These are phyloP conservation scores for Musa acuminata DNA, from an alignment of 176 grass and related monocot species.

Conservation along the genomic window DNA sequence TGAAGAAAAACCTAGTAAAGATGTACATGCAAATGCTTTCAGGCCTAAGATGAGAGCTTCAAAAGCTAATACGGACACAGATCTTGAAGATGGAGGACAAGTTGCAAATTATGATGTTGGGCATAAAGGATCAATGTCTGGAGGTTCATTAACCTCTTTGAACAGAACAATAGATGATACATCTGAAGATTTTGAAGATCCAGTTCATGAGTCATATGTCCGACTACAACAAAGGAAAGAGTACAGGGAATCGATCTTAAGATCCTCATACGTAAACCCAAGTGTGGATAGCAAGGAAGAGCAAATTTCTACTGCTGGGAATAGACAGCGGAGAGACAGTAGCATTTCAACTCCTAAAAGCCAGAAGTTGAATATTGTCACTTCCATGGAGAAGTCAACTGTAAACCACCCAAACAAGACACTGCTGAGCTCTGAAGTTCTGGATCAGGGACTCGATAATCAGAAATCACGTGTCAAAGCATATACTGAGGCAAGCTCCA, in stretches of 20 bases:
- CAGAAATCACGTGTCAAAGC: conserved; percentile 22
- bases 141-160: background rate
- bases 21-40: background rate
- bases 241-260: background rate
- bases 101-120: background rate
- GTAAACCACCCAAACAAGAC: background rate
- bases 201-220: background rate
- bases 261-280: background rate
- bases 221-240: background rate
- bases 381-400: background rate
- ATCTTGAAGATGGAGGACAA: background rate
- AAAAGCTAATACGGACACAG: background rate
- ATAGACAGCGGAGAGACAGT: background rate
- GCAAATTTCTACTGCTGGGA: background rate
- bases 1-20: background rate
- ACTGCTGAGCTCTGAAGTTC: background rate
- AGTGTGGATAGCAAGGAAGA: background rate
- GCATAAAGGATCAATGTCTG: background rate
- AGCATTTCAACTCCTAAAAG: background rate
- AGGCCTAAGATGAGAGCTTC: background rate
- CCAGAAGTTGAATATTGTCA: background rate
- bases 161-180: background rate
- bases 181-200: background rate
- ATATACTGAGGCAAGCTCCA: conserved; percentile 25
- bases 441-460: background rate